A percentile compares a stretch with the other conserved stretches of the same genome.
These are phyloP conservation scores for Kernera saxatilis DNA, from an alignment of 345 rosid species.

Conservation along the genomic window DNA sequence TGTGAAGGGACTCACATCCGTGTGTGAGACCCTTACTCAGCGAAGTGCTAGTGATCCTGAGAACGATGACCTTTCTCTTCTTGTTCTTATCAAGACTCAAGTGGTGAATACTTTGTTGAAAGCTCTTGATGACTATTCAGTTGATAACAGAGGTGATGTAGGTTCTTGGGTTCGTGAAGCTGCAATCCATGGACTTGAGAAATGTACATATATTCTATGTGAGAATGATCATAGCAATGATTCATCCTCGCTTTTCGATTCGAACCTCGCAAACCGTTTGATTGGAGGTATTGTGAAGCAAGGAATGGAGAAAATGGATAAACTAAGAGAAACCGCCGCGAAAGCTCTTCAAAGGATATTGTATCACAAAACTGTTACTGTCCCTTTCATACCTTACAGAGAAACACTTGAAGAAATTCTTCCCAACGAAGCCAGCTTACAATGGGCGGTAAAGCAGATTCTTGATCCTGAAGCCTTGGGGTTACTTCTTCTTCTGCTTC, in stretches of 20 bases:
- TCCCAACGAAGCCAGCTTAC: constrained; percentile 47
- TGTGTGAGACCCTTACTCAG: constrained; percentile 72
- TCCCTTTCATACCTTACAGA: constrained; percentile 65
- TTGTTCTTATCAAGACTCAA: constrained; percentile 61
- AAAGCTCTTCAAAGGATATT: constrained; percentile 69
- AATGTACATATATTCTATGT: constrained; percentile 73
- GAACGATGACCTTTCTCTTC: constrained; percentile 45
- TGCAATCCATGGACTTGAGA: constrained; percentile 86
- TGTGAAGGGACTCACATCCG: constrained; percentile 78
- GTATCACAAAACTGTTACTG: constrained; percentile 42
- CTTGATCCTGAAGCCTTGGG: not conserved
- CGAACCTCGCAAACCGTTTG: constrained; percentile 52
- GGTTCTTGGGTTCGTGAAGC: constrained; percentile 99
- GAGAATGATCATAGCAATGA: constrained; percentile 31
- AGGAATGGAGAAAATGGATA: constrained; percentile 95
- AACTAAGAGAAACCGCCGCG: constrained; percentile 84
- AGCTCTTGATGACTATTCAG: constrained; percentile 93
- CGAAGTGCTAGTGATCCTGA: constrained; percentile 26
- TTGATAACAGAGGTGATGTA: constrained; percentile 95
- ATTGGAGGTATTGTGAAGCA: constrained; percentile 71
- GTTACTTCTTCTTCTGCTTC: constrained; percentile 9
- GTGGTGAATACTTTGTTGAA: constrained; percentile 71
- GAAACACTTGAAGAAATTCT: constrained; percentile 65
- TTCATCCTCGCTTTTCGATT: constrained; percentile 41
- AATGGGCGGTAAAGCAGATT: constrained; percentile 72